Evolutionary conservation across 2,329 filamentous ascomycete species (phyloP), one percentile per base, ranked within the genome.

Genomic region (Endocalyx cinctus): DNA sequence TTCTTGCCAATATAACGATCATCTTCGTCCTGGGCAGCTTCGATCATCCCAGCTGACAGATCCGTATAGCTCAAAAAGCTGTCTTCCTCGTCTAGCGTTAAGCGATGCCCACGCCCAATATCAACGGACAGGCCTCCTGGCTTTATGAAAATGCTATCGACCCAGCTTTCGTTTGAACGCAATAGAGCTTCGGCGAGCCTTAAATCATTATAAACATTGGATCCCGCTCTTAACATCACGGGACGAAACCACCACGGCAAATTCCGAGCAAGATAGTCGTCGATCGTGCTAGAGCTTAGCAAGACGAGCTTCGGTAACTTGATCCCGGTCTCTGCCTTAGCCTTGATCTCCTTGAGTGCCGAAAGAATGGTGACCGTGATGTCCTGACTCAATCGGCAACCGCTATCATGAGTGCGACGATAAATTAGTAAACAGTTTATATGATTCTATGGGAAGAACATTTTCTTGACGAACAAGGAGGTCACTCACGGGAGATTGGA

Each of bases 401-500:
- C 58, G 1, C n/a, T n/a, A n/a, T n/a, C n/a, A n/a, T n/a, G n/a
- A n/a, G n/a, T n/a, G n/a, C n/a, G n/a, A n/a, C n/a, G n/a, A n/a
- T n/a, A n/a, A n/a, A n/a, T n/a, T n/a, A n/a, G n/a, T n/a, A n/a
- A n/a, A n/a, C n/a, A n/a, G n/a, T n/a, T n/a, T n/a, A n/a, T n/a
- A n/a, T n/a, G n/a, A n/a, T n/a, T n/a, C n/a, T n/a, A n/a, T n/a
- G n/a, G n/a, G n/a, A n/a, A n/a, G n/a, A n/a, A n/a, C n/a, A n/a
- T n/a, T n/a, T n/a, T n/a, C n/a, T n/a, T n/a, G n/a, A n/a, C n/a
- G n/a, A n/a, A n/a, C n/a, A n/a, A n/a, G n/a, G n/a, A n/a, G n/a
- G n/a, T n/a, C n/a, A n/a, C n/a, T n/a, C n/a, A n/a, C n/a, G 69
- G 69, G 1, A 64, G 41, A 47, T 70, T 68, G 50, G 66, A 60